These are phyloP conservation scores for Aureobasidium subglaciale DNA, from an alignment of 2,329 filamentous ascomycete species.

Conservation along the genomic window DNA sequence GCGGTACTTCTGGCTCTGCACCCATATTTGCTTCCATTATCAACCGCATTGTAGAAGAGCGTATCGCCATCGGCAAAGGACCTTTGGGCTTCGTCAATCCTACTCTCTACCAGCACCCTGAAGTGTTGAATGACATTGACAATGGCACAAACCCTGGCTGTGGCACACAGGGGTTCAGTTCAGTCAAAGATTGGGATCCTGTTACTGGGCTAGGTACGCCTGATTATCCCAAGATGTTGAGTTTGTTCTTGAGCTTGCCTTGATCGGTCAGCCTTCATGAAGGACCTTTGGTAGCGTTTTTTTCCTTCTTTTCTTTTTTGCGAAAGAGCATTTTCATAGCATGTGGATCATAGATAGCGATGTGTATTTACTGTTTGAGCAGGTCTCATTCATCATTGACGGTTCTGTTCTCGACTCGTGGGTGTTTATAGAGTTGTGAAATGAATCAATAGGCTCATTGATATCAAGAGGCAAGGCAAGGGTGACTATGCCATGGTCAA, in stretches of 20 bases:
- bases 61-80: conserved; percentile 20
- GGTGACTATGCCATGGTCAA: too few relatives aligned
- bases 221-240: conserved; percentile 24
- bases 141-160: conserved; percentile 29
- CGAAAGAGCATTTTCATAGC: not conserved
- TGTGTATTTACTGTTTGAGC: not conserved
- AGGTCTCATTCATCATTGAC: not conserved
- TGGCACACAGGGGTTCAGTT: conserved; percentile 22
- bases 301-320: not conserved
- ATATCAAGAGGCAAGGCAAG: too few relatives aligned
- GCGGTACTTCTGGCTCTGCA: conserved; percentile 22
- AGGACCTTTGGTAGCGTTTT: too few relatives aligned
- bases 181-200: conserved; percentile 21
- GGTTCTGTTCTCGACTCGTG: too few relatives aligned
- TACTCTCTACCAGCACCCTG: conserved; percentile 22
- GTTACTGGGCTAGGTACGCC: conserved; percentile 25
- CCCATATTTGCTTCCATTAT: conserved; percentile 26
- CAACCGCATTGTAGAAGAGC: conserved; percentile 24
- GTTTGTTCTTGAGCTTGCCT: conserved; percentile 15
- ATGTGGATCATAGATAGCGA: not conserved
- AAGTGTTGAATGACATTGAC: conserved; percentile 23
- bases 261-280: not conserved
- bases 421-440: too few relatives aligned
- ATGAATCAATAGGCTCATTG: too few relatives aligned
- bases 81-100: conserved; percentile 29